Evolutionary conservation across 2,329 filamentous ascomycete genomes (phyloP), one percentile per base, ranked within the genome.

Genomic region (Fusarium incarnatum): DNA sequence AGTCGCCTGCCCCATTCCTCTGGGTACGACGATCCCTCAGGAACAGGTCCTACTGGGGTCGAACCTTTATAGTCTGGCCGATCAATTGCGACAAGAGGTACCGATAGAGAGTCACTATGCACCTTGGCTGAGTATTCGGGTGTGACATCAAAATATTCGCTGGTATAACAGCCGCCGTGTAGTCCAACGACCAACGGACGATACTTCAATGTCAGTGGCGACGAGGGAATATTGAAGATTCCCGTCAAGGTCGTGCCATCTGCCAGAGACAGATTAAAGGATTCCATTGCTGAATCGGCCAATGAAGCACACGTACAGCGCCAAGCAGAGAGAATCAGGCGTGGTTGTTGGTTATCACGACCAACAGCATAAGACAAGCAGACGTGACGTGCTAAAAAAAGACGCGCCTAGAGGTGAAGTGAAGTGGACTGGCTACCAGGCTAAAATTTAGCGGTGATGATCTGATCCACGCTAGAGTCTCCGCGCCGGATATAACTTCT

Each of bases 31-130:
- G 71, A 73, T 32, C 55, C 68, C 10, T 66, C 22, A 8, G 60
- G 68, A 23, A 73, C 54, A 3, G 56, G 30, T 6, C 52, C 45
- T 4, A 73, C 44, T 9, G 71, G 59, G 10, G 66, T 70, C 16
- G 71, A 58, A 6, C 59, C 59, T 18, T 37, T 60, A 57, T 73
- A 73, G 25, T 67, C 57, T 2, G 71, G 71, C 18, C 71, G 71
- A 58, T 73, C 66, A 54, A 73, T 70, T 22, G 71, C 66, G 16
- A 73, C 56, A 42, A 73, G 73, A 0, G 71, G 71, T 8, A 73
- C 60, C 4, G 56, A 67, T 0, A 73, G 59, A 2, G 63, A 40
- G 48, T 62, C 54, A 59, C 71, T 73, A 57, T 45, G 20, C 56
- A 46, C 41, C 23, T 42, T 58, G 8, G 68, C 71, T 1, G 68